phyloP scores from a whole-genome alignment of 2,329 filamentous ascomycete genomes.

The Colletotrichum paranaense region DNA sequence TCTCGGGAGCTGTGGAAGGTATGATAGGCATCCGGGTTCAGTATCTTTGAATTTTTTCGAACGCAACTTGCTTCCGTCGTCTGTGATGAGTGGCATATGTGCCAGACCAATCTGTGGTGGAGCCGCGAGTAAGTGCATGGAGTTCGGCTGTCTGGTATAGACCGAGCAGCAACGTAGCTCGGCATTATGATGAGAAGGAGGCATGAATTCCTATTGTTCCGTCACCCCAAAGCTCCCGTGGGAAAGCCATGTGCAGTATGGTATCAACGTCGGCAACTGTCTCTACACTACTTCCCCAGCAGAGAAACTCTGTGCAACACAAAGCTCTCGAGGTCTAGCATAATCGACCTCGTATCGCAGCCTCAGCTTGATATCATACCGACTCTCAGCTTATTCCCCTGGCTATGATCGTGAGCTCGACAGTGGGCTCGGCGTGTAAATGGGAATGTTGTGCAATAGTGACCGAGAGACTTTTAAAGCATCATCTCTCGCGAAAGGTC shows the following conservation, averaged over 20 bases:
- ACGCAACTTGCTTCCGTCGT: neutral
- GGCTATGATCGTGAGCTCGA: neutral
- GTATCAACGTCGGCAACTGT: neutral
- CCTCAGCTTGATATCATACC: neutral
- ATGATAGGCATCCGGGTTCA: conserved; percentile 29
- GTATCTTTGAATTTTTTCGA: conserved; percentile 33
- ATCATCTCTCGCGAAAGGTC: too few species aligned
- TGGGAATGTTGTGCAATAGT: too few species aligned
- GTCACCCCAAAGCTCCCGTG: too few species aligned
- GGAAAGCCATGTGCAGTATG: neutral
- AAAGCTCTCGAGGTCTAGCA: neutral
- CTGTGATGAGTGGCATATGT: neutral
- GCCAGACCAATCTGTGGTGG: too few species aligned
- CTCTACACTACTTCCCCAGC: neutral
- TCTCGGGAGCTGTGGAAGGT: conserved; percentile 25
- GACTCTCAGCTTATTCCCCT: neutral
- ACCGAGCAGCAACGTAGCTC: neutral
- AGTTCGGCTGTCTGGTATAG: neutral
- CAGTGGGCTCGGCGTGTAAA: too few species aligned
- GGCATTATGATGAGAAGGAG: too few species aligned
- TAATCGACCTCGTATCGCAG: neutral
- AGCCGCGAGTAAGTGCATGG: too few species aligned
- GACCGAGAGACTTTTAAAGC: too few species aligned
- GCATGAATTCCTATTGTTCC: too few species aligned
- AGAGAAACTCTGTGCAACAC: neutral